Evolutionary conservation across 495 filamentous ascomycete genomes (phyloP), one percentile per base, ranked within the genome.

Genomic region (Alectoria sarmentosa): DNA sequence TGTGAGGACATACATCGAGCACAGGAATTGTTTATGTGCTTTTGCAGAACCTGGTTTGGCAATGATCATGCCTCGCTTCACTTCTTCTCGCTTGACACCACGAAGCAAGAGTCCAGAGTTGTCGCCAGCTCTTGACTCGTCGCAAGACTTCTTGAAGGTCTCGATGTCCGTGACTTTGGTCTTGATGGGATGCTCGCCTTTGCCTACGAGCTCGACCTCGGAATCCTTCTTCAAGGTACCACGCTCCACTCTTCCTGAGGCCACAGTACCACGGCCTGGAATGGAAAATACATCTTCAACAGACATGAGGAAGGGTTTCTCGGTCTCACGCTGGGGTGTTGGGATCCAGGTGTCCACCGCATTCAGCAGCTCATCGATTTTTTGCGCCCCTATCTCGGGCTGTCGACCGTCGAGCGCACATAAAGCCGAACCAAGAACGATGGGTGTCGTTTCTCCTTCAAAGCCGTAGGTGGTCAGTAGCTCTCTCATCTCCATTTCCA

Each of bases 401-500:
- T 87, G 83, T 73, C 89, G 88, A 74, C 82, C 84, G 69, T 98
- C 91, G n/a, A 98, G 82, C 60, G 94, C 92, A 79, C 92, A 96
- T 23, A 98, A 86, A 65, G 94, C 94, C 69, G 95, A 98, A 67
- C 94, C 94, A 78, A 98, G 83, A 74, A 98, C 80, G 74, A 98
- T 95, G 64, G 94, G 94, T 62, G 94, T 98, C 68, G 96, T 89
- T 75, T 98, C 94, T 70, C 95, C 94, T 76, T 98, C 95, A 78
- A 98, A 98, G 56, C 92, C 92, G 76, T 98, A 98, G 67, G 83
- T 85, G 65, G 73, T 84, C 64, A 98, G 87, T 39, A 98, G 88
- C 78, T 98, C 94, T 72, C 94, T 90, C 94, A 98, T 98, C 80
- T 98, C 94, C 86, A 98, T 93, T 84, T 98, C 94, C 73, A 98